phyloP scores from a whole-genome alignment of 108 stramenopile genomes.

The Cylindrotheca fusiformis region DNA sequence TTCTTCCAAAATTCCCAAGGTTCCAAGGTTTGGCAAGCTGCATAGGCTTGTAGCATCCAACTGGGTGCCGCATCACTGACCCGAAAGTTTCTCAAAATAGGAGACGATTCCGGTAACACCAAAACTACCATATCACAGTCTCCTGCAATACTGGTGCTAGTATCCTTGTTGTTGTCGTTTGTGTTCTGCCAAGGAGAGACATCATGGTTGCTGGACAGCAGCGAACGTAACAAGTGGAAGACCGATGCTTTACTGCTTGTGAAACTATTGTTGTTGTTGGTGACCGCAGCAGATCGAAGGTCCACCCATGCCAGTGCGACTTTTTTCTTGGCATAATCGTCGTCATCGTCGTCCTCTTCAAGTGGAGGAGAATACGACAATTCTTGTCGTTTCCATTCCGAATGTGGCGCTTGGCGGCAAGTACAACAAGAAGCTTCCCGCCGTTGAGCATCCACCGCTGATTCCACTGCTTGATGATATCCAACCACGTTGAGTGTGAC shows the following conservation, averaged over 20 bases:
- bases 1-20: not conserved
- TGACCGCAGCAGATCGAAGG: constrained; percentile 8
- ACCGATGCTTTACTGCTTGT: constrained; percentile 14
- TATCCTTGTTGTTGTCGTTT: not conserved
- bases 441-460: not conserved
- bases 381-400: constrained; percentile 24
- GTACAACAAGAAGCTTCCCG: not conserved
- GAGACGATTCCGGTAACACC: not conserved
- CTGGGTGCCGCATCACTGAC: constrained; percentile 51
- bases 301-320: constrained; percentile 20
- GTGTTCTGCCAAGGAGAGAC: constrained; percentile 38
- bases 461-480: constrained; percentile 1
- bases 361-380: not conserved
- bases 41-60: constrained; percentile 38
- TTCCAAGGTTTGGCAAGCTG: constrained; percentile 8
- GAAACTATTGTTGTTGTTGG: no score
- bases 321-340: not conserved
- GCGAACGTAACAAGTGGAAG: constrained; percentile 32
- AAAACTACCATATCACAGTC: constrained; percentile 13
- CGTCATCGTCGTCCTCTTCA: not conserved
- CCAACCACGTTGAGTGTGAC: not conserved
- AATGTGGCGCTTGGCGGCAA: constrained; percentile 19
- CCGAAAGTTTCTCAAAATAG: constrained; percentile 33
- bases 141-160: not conserved
- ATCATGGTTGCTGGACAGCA: constrained; percentile 27